Evolutionary conservation across 1,139 yeast species (phyloP).

Genomic region (Yamadazyma oceani): DNA sequence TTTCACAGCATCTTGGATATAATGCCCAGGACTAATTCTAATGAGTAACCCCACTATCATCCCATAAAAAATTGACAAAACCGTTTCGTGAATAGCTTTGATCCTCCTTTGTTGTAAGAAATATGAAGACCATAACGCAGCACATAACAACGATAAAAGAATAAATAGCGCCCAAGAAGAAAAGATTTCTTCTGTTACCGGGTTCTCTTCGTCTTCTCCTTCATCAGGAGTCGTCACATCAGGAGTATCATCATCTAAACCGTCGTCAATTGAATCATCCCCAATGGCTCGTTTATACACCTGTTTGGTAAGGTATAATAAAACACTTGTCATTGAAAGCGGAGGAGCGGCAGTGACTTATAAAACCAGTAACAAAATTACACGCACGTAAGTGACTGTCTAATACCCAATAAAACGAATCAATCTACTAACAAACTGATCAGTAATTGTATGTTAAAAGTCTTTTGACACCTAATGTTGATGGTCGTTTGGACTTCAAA

Average conservation of each 20-base stretch:
- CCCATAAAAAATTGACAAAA: conserved; percentile 91
- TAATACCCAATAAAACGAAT: too few relatives aligned
- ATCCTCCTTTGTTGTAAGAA: conserved; percentile 88
- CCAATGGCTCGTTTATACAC: conserved; percentile 32
- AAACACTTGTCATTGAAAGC: conserved; percentile 26
- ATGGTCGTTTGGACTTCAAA: too few relatives aligned
- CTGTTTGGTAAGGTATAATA: conserved; percentile 26
- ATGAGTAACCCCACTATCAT: conserved; percentile 93
- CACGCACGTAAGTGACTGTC: too few relatives aligned
- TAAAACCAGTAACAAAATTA: too few relatives aligned
- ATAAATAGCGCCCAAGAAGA: conserved; percentile 97
- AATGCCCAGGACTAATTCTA: conserved; percentile 90
- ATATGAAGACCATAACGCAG: conserved; percentile 94
- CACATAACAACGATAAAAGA: conserved; percentile 71
- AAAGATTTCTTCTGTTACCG: conserved; percentile 93
- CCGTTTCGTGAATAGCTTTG: conserved; percentile 96
- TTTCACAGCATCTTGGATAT: conserved; percentile 94
- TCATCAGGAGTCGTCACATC: conserved; percentile 56
- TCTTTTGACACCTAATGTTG: too few relatives aligned
- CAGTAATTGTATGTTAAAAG: too few relatives aligned
- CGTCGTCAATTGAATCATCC: conserved; percentile 19
- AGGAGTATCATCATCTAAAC: conserved; percentile 45
- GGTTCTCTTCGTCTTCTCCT: conserved; percentile 69
- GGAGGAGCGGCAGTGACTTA: too few relatives aligned
- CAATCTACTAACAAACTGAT: too few relatives aligned